A percentile compares a stretch with the other conserved stretches of the same genome.
phyloP scores from a whole-genome alignment of 139 green algal species.

The Coelastrella sp. region DNA sequence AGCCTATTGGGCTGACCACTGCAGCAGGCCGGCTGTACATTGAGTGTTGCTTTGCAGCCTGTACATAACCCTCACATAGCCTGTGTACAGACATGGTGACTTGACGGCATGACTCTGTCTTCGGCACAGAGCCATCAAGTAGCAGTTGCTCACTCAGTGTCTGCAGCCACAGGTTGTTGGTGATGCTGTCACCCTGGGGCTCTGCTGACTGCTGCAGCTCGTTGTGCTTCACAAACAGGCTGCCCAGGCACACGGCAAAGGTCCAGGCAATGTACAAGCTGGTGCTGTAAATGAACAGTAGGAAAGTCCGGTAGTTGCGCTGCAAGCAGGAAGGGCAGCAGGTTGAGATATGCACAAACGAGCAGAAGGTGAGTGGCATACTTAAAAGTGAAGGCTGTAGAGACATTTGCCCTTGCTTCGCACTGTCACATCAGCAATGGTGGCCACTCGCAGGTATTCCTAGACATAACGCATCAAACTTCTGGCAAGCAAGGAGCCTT shows the following conservation, averaged over 20 bases:
- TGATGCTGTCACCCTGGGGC: conserved; percentile 28
- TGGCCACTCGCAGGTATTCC: too few species aligned
- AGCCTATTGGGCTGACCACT: too few species aligned
- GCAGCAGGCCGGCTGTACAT: too few species aligned
- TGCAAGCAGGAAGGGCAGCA: conserved; percentile 51
- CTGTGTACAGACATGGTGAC: too few species aligned
- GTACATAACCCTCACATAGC: too few species aligned
- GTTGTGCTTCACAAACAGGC: conserved; percentile 70
- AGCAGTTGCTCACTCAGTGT: conserved; percentile 29
- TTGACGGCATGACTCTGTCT: too few species aligned
- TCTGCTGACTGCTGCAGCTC: conserved; percentile 53
- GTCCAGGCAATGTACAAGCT: conserved; percentile 88
- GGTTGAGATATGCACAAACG: neutral
- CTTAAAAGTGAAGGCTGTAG: too few species aligned
- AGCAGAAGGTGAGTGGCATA: neutral
- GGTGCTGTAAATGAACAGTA: conserved; percentile 92
- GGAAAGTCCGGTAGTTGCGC: conserved; percentile 98
- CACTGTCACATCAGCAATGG: too few species aligned
- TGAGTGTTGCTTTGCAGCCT: too few species aligned
- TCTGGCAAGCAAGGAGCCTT: neutral
- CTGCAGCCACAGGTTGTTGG: conserved; percentile 54
- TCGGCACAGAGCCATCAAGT: neutral
- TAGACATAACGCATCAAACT: neutral
- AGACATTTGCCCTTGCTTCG: too few species aligned
- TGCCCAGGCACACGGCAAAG: conserved; percentile 74